These are phyloP conservation scores for Cocos nucifera DNA, from an alignment of 176 grass and related monocot genomes.

Conservation along the genomic window DNA sequence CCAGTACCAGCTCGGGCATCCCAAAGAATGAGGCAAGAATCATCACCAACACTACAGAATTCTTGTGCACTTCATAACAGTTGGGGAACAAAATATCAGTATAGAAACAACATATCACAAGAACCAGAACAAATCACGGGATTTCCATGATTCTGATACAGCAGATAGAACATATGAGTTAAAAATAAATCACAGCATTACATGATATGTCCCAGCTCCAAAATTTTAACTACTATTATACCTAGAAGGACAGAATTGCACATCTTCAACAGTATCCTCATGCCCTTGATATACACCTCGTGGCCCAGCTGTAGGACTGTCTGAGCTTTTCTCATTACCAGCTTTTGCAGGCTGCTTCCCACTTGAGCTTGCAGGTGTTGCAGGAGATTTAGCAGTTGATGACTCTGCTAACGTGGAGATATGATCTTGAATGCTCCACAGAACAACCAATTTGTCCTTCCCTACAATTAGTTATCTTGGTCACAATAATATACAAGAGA, in stretches of 20 bases:
- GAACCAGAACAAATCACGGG: too few relatives aligned
- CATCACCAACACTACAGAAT: conserved; percentile 97
- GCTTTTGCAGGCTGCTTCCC: conserved; percentile 44
- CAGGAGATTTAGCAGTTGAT: conserved; percentile 28
- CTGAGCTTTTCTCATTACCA: conserved; percentile 45
- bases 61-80: conserved; percentile 62
- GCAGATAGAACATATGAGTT: too few relatives aligned
- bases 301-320: conserved; percentile 71
- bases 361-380: conserved; percentile 42
- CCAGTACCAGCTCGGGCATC: conserved; percentile 71
- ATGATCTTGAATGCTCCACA: conserved; percentile 91
- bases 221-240: conserved; percentile 25
- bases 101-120: too few relatives aligned
- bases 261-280: conserved; percentile 88
- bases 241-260: conserved; percentile 92
- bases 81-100: not conserved
- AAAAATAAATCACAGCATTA: too few relatives aligned
- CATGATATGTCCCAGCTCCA: not conserved
- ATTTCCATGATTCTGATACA: too few relatives aligned
- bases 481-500: too few relatives aligned
- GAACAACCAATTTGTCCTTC: conserved; percentile 83
- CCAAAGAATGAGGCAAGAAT: conserved; percentile 96
- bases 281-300: conserved; percentile 75
- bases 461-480: conserved; percentile 29
- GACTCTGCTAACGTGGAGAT: conserved; percentile 58